A percentile compares a stretch with the other conserved stretches of the same genome.
Conservation (phyloP, 345 rosid genomes). For the Euclidium syriacum region DNA sequence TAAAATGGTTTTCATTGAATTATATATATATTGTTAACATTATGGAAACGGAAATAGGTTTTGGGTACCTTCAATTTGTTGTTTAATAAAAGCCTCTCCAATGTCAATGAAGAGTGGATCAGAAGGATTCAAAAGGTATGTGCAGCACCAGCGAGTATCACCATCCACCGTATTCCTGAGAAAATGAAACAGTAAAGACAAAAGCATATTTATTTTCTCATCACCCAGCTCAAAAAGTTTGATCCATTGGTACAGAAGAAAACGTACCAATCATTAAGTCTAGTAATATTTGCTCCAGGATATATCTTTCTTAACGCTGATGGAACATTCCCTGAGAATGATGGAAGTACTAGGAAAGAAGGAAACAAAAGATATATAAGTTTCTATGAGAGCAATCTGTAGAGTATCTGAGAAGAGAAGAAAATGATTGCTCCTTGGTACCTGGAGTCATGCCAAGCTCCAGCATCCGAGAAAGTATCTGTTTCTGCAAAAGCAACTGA, state of each 20-base stretch:
- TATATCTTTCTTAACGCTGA: conserved; percentile 66
- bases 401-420: not conserved
- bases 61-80: conserved; percentile 62
- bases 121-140: conserved; percentile 85
- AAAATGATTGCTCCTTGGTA: conserved; percentile 16
- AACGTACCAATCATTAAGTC: conserved; percentile 86
- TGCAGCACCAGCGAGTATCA: conserved; percentile 89
- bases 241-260: not conserved
- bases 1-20: not conserved
- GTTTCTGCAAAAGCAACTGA: conserved; percentile 76
- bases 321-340: conserved; percentile 97
- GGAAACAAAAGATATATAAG: conserved; percentile 8
- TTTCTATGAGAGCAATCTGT: not conserved
- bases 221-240: not conserved
- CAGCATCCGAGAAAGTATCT: conserved; percentile 73
- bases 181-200: not conserved
- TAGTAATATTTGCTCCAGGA: conserved; percentile 79
- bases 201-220: not conserved
- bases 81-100: conserved; percentile 77
- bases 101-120: conserved; percentile 83
- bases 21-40: not conserved
- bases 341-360: conserved; percentile 69
- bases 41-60: not conserved
- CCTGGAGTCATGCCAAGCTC: conserved; percentile 98
- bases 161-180: conserved; percentile 90